A percentile compares a stretch with the other conserved stretches of the same genome.
Evolutionary conservation across 108 stramenopile species (phyloP).

Genomic region (Cyclotella atomus): DNA sequence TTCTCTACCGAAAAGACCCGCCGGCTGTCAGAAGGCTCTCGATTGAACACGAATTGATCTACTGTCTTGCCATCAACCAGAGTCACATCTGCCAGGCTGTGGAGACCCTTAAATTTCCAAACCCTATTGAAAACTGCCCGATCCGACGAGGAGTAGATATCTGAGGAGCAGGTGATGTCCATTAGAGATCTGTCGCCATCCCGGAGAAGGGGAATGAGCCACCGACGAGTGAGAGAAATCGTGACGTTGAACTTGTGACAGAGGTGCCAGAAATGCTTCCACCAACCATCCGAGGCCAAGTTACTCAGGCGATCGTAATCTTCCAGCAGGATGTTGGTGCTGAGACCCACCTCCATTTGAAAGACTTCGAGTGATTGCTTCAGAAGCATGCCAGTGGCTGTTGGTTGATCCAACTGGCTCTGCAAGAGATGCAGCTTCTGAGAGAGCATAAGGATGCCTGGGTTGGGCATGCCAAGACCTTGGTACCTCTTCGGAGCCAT

Average conservation of each 20-base stretch:
- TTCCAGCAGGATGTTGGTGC: not conserved
- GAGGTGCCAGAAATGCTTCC: conserved; percentile 2
- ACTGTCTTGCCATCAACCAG: not conserved
- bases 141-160: not conserved
- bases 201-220: not conserved
- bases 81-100: not conserved
- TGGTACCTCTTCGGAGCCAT: not conserved
- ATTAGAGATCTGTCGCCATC: not conserved
- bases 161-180: not conserved
- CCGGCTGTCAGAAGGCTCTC: not conserved
- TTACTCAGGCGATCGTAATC: not conserved
- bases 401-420: not conserved
- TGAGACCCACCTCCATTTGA: not conserved
- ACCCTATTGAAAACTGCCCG: too few relatives aligned
- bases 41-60: not conserved
- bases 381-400: not conserved
- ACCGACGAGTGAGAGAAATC: not conserved
- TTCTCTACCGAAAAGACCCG: conserved; percentile 4
- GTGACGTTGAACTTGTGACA: not conserved
- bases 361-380: not conserved
- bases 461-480: not conserved
- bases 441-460: not conserved
- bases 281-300: not conserved
- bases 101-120: not conserved
- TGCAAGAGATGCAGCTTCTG: not conserved